Evolutionary conservation across 495 filamentous ascomycete species (phyloP).

Genomic region (Penicillium verhagenii): DNA sequence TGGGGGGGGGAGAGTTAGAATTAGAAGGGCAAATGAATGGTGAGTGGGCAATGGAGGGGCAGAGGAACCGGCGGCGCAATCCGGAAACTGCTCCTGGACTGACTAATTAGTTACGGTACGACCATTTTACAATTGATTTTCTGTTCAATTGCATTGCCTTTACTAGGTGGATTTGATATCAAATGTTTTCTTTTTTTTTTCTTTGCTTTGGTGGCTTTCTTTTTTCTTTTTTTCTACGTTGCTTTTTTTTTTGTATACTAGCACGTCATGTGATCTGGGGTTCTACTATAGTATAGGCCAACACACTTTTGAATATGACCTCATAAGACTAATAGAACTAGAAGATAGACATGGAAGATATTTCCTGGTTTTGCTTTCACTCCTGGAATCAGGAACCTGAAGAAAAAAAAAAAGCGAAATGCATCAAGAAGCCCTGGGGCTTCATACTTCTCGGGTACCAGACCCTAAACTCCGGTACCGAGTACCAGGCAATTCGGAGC

Average conservation of each 20-base stretch:
- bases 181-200: background rate
- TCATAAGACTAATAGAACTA: too few species aligned
- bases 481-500: slow-evolving; percentile 15
- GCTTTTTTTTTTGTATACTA: background rate
- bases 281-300: too few species aligned
- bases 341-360: too few species aligned
- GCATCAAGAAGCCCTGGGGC: background rate
- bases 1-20: slow-evolving; percentile 31
- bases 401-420: background rate
- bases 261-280: slow-evolving; percentile 1
- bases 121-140: slow-evolving; percentile 1
- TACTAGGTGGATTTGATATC: background rate
- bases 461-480: slow-evolving; percentile 19
- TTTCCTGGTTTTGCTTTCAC: too few species aligned
- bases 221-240: too few species aligned
- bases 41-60: slow-evolving; percentile 29
- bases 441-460: slow-evolving; percentile 9
- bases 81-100: slow-evolving; percentile 10
- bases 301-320: too few species aligned
- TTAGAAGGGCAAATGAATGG: slow-evolving; percentile 21
- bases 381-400: background rate
- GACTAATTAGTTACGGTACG: slow-evolving; percentile 19
- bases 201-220: too few species aligned
- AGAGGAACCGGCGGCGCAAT: slow-evolving; percentile 26
- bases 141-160: background rate